Evolutionary conservation across 306 rosid species (phyloP).

Genomic region (Cicer cuneatum): DNA sequence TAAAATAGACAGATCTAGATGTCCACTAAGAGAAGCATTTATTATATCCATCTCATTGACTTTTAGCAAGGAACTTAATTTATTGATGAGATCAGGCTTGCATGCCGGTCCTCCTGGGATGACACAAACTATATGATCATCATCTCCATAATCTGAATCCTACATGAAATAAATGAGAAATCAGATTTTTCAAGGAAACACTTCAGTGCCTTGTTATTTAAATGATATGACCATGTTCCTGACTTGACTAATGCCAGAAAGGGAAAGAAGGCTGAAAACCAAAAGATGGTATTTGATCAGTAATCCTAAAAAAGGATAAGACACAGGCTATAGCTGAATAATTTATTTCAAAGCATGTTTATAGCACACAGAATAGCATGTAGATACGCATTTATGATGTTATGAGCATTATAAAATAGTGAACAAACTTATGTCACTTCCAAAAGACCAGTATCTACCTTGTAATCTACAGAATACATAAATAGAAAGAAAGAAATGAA

Average conservation of each 20-base stretch:
- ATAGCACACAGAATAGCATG: slow-evolving; percentile 33
- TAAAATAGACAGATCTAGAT: slow-evolving; percentile 68
- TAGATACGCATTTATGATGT: slow-evolving; percentile 7
- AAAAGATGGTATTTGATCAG: slow-evolving; percentile 7
- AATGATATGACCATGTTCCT: neutral
- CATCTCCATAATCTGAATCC: slow-evolving; percentile 63
- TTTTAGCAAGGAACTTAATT: slow-evolving; percentile 57
- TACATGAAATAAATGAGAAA: slow-evolving; percentile 47
- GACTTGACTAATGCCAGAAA: slow-evolving; percentile 6
- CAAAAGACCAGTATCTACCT: neutral
- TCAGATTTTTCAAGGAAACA: slow-evolving; percentile 2
- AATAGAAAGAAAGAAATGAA: slow-evolving; percentile 38
- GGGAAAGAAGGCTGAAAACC: slow-evolving; percentile 7
- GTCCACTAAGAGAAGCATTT: slow-evolving; percentile 72
- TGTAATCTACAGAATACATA: slow-evolving; percentile 8
- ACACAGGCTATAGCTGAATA: slow-evolving; percentile 10
- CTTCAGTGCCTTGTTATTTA: slow-evolving; percentile 10
- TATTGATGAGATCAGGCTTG: slow-evolving; percentile 54
- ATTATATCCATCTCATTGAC: slow-evolving; percentile 69
- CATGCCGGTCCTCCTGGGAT: slow-evolving; percentile 63
- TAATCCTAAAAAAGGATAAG: slow-evolving; percentile 8
- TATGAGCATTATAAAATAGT: neutral
- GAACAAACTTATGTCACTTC: slow-evolving; percentile 26
- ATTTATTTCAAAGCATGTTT: slow-evolving; percentile 17
- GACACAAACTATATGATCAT: slow-evolving; percentile 62